Evolutionary conservation across 345 rosid species (phyloP), one percentile per base, ranked within the genome.

Genomic region (Gynandropsis gynandra): DNA sequence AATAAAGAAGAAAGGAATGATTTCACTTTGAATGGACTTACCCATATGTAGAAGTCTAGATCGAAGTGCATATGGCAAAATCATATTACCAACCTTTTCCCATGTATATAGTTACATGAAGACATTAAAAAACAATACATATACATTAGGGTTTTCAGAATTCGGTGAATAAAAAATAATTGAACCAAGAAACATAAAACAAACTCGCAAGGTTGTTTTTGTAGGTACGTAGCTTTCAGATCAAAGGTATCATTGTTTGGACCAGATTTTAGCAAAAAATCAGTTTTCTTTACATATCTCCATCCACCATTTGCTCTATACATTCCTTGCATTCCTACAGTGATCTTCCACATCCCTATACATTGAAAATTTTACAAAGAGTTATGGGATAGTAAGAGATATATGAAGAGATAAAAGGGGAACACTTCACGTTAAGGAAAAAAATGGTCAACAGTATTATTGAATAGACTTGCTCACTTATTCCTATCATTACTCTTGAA

Each of bases 311-410:
- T 89, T 34, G 82, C 89, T 72, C 64, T 81, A 70, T 81, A 89
- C 95, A 89, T 85, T 52, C 95, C 97, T 12, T 83, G 95, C 97
- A 89, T 86, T 74, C 42, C 94, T 94, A 81, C 18, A 89, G 69
- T 55, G 87, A 83, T 74, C 89, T 77, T 60, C 94, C 97, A 52
- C 72, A 19, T 41, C 97, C 95, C 95, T 89, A 65, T 46, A 40
- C n/a, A n/a, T n/a, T n/a, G n/a, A n/a, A n/a, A n/a, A n/a, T n/a
- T n/a, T n/a, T n/a, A n/a, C n/a, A n/a, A n/a, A n/a, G n/a, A n/a
- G n/a, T n/a, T n/a, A n/a, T n/a, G n/a, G n/a, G n/a, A n/a, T n/a
- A n/a, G n/a, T n/a, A n/a, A n/a, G n/a, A n/a, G n/a, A n/a, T n/a
- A n/a, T n/a, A n/a, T n/a, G n/a, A n/a, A n/a, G n/a, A n/a, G n/a